Evolutionary conservation across 163 green algal genomes (phyloP).

Genomic region (Prototheca wickerhamii): DNA sequence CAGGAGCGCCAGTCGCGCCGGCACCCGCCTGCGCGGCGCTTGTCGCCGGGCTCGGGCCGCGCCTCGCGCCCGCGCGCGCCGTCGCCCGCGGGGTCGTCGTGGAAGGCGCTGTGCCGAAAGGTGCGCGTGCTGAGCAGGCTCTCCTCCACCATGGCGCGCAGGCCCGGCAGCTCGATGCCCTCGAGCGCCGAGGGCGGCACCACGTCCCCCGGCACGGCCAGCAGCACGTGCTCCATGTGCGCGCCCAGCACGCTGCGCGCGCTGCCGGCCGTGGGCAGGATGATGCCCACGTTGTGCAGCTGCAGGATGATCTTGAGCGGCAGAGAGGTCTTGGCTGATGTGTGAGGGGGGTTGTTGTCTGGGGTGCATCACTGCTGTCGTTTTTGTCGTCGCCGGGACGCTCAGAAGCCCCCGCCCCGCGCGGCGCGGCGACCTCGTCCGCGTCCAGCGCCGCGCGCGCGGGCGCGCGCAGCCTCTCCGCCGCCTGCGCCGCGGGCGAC

Average conservation of each 20-base stretch:
- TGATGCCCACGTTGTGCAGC: slow-evolving; percentile 26
- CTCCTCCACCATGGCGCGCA: slow-evolving; percentile 31
- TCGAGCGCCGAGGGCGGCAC: slow-evolving; percentile 26
- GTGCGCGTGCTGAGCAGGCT: slow-evolving; percentile 21
- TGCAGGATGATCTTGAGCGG: slow-evolving; percentile 35
- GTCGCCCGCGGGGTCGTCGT: slow-evolving; percentile 1
- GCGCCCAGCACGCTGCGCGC: slow-evolving; percentile 22
- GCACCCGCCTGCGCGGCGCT: too few species aligned
- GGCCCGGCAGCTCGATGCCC: slow-evolving; percentile 24
- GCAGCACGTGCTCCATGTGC: slow-evolving; percentile 24
- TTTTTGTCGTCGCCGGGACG: too few species aligned
- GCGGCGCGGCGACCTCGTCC: neutral
- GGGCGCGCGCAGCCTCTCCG: neutral
- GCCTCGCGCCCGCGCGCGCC: neutral
- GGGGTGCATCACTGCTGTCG: too few species aligned
- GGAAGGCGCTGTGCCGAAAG: slow-evolving; percentile 24
- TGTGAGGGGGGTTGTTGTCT: too few species aligned
- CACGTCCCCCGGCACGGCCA: slow-evolving; percentile 33
- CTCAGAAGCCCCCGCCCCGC: too few species aligned
- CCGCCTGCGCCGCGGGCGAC: neutral
- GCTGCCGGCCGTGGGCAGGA: slow-evolving; percentile 35
- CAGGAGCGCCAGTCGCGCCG: too few species aligned
- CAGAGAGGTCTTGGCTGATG: neutral
- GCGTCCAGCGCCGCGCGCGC: neutral
- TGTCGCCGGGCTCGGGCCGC: too few species aligned